Evolutionary conservation across 1,139 yeast genomes (phyloP).

Genomic region (Suhomyces taliae): DNA sequence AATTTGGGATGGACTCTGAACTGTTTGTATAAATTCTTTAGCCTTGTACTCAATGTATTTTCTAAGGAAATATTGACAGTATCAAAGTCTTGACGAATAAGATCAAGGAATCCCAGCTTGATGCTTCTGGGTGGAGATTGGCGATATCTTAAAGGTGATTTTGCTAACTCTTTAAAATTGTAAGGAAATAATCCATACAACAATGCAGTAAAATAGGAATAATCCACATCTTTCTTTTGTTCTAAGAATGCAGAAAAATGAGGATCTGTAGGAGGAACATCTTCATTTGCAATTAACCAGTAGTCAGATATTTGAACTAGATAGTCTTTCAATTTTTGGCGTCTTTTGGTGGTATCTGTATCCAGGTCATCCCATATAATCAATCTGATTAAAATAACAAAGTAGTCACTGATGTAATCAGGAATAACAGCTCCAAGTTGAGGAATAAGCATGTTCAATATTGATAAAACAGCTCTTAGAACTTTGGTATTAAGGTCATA

Average conservation of each 20-base stretch:
- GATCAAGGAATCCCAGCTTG: conserved; percentile 7
- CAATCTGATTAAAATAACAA: conserved; percentile 48
- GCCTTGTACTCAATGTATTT: conserved; percentile 2
- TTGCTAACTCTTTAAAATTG: conserved; percentile 46
- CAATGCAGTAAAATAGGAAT: conserved; percentile 36
- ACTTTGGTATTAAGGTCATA: conserved; percentile 46
- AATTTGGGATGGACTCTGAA: conserved; percentile 54
- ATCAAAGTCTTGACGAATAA: conserved; percentile 1
- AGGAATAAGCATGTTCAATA: conserved; percentile 56
- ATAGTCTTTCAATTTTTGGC: background rate
- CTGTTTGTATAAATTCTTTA: conserved; percentile 16
- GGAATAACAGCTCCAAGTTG: conserved; percentile 42
- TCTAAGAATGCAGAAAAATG: background rate
- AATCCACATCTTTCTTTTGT: conserved; percentile 8
- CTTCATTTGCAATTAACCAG: conserved; percentile 1
- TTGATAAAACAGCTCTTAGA: conserved; percentile 43
- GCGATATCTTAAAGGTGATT: conserved; percentile 34
- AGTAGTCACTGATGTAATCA: conserved; percentile 40
- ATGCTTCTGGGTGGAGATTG: conserved; percentile 15
- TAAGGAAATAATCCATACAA: conserved; percentile 65
- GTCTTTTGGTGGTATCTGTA: background rate
- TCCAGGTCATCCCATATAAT: conserved; percentile 29
- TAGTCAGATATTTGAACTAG: background rate
- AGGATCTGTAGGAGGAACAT: background rate
- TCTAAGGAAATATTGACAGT: background rate